phyloP scores from a whole-genome alignment of 1,284 basidiomycete species.

The Cutaneotrichosporon dermatis region DNA sequence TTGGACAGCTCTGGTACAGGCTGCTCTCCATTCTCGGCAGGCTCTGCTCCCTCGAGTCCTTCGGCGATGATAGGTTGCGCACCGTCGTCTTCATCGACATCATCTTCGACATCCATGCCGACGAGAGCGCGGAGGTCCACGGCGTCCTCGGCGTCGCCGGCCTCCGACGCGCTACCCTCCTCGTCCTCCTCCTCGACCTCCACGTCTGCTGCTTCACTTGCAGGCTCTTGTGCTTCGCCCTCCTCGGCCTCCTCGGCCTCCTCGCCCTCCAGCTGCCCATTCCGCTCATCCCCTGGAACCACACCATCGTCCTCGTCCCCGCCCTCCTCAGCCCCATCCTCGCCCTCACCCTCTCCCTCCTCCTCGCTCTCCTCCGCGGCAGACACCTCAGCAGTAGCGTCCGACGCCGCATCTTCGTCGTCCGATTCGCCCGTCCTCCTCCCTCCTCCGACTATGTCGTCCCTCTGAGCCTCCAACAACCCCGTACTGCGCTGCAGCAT shows the following conservation, averaged over 20 bases:
- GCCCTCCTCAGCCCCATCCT: too few species aligned
- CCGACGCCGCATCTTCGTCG: constrained; percentile 24
- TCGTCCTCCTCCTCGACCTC: not conserved
- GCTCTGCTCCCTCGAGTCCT: too few species aligned
- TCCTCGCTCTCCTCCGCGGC: constrained; percentile 42
- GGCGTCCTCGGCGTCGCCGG: not conserved
- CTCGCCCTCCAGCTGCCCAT: too few species aligned
- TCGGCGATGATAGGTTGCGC: not conserved
- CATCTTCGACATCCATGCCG: not conserved
- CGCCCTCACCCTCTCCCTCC: constrained; percentile 15
- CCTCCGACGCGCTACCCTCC: not conserved
- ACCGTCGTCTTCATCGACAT: not conserved
- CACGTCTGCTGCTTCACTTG: not conserved
- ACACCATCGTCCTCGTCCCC: constrained; percentile 8
- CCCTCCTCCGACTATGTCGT: constrained; percentile 56
- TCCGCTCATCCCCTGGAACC: too few species aligned
- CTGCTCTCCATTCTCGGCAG: too few species aligned
- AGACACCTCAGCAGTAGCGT: constrained; percentile 30
- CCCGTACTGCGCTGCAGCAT: constrained; percentile 86
- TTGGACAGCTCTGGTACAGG: too few species aligned
- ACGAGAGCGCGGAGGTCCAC: not conserved
- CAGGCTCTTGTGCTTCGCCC: not conserved
- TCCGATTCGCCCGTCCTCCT: constrained; percentile 15
- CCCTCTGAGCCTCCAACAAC: constrained; percentile 76
- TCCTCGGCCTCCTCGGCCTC: not conserved